phyloP scores from a whole-genome alignment of 2,329 filamentous ascomycete species.

The Pezizomycotina sp. region DNA sequence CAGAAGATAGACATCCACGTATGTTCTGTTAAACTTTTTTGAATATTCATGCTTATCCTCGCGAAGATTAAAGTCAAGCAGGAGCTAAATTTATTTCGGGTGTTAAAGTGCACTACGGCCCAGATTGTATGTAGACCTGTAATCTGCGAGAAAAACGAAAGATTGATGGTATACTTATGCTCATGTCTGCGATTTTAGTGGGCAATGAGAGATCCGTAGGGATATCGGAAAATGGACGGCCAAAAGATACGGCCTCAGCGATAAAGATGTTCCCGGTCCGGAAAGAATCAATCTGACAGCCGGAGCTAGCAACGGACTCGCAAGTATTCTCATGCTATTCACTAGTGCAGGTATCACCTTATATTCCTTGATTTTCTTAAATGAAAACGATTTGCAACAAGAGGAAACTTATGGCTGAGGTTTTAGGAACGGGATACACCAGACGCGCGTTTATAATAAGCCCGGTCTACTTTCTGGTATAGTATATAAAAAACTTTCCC shows the following conservation, averaged over 20 bases:
- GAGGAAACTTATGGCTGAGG: too few relatives aligned
- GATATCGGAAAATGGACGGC: conserved; percentile 23
- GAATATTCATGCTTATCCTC: too few relatives aligned
- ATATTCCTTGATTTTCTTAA: too few relatives aligned
- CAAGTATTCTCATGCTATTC: conserved; percentile 18
- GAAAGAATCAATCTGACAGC: conserved; percentile 21
- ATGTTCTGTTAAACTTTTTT: too few relatives aligned
- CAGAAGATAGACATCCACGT: conserved; percentile 13
- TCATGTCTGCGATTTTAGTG: conserved; percentile 5
- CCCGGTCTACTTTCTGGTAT: conserved; percentile 24
- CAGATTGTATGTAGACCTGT: conserved; percentile 15
- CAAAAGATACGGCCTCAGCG: conserved; percentile 18
- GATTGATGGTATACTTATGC: not conserved
- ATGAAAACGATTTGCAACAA: too few relatives aligned
- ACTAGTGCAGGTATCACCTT: conserved; percentile 20
- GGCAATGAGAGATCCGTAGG: conserved; percentile 20
- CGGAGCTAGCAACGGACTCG: conserved; percentile 23
- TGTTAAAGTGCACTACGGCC: conserved; percentile 25
- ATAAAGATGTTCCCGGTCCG: conserved; percentile 14
- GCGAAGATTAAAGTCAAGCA: too few relatives aligned
- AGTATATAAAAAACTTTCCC: too few relatives aligned
- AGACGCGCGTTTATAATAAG: conserved; percentile 22
- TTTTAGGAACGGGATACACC: conserved; percentile 25
- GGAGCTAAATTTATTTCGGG: too few relatives aligned
- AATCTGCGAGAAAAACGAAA: not conserved